Evolutionary conservation across 2,329 filamentous ascomycete species (phyloP), one percentile per base, ranked within the genome.

Genomic region (Grosmannia serpens): DNA sequence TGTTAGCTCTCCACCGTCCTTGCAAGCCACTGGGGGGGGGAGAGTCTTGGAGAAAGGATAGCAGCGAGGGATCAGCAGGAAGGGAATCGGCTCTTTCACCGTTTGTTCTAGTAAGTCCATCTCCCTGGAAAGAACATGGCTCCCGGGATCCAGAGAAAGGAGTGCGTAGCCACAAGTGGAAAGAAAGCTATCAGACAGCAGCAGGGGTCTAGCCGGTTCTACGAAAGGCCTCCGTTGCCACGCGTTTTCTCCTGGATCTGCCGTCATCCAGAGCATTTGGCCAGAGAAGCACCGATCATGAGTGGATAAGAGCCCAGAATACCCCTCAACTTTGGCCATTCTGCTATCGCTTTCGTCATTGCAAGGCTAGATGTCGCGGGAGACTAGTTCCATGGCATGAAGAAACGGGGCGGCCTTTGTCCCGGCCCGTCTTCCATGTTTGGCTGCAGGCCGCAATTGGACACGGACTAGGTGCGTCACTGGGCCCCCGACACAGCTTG

Each of bases 321-420:
- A n/a, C 6, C 20, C 31, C 31, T 9, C 20, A 38, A 35, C 24
- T 20, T 26, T 9, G 22, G 15, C 24, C 1, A 15, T 11, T 3
- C 13, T 27, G 33, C 33, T 24, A 20, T 41, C 13, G 4, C 5
- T 60, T 54, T 50, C 59, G 56, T 55, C 59, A 60, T 60, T 15
- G 56, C 31, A 22, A 51, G 53, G 38, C 33, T 46, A 17, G 15
- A 60, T 60, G 56, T 60, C 56, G 59, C 46, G 27, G 55, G 22
- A n/a, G 41, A 7, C 26, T 55, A 46, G n/a, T 15, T 22, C 33
- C 7, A 31, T 31, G 31, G 44, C 4, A 29, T 29, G 26, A 47
- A 5, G 4, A 47, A 24, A 22, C 44, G 44, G 15, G 24, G 4
- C 4, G 5, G 2, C 24, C 2, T 24, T 38, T 29, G 10, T 7